Conservation (phyloP, 2,329 filamentous ascomycete species). For the Ophiostoma perfectum region DNA sequence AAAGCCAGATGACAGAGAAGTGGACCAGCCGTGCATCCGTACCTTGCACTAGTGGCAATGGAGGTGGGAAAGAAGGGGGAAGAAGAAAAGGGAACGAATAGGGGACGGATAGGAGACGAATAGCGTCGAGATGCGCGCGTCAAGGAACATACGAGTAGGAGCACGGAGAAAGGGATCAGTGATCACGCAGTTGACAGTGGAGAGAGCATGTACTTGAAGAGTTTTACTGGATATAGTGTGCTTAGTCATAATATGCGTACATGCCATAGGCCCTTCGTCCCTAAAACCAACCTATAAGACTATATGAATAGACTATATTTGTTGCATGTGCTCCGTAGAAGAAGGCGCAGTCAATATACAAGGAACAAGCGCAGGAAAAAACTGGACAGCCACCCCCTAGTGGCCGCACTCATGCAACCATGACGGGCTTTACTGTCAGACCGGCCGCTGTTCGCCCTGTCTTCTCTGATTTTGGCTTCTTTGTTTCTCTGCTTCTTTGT, state of each 20-base stretch:
- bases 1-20: neutral
- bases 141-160: neutral
- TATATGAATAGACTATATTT: neutral
- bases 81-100: slow-evolving; percentile 9
- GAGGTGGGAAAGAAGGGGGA: slow-evolving; percentile 6
- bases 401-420: neutral
- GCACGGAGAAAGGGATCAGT: neutral
- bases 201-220: neutral
- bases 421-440: neutral
- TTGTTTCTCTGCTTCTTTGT: too few relatives aligned
- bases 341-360: slow-evolving; percentile 10
- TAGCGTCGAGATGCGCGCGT: slow-evolving; percentile 2
- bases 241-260: neutral
- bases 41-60: slow-evolving; percentile 27
- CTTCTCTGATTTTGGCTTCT: neutral
- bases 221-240: neutral
- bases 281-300: neutral
- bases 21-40: slow-evolving; percentile 20
- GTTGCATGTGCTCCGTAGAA: neutral
- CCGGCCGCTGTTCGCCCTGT: neutral
- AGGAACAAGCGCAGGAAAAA: slow-evolving; percentile 5
- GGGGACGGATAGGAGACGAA: neutral
- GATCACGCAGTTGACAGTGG: neutral
- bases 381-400: slow-evolving; percentile 7
- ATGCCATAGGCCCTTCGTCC: too few relatives aligned